Percentiles rank a stretch among this genome's conserved stretches.
These are phyloP conservation scores for Spencermartinsiella europaea DNA, from an alignment of 805 yeast species.

Conservation along the genomic window DNA sequence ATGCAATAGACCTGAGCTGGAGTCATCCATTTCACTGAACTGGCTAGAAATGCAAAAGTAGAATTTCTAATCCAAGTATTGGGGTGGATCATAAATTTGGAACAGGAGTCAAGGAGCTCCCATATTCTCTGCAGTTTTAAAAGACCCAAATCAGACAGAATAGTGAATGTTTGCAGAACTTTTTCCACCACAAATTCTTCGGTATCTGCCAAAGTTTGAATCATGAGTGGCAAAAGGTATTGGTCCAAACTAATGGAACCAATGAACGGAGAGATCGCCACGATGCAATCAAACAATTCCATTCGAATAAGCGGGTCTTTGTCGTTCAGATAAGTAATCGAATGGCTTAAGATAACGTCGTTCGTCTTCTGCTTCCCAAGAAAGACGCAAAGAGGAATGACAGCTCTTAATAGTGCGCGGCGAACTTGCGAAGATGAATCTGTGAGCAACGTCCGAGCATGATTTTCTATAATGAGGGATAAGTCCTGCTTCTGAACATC, in stretches of 20 bases:
- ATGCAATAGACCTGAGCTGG: slow-evolving; percentile 81
- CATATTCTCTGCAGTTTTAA: slow-evolving; percentile 47
- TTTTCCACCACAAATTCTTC: slow-evolving; percentile 76
- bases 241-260: slow-evolving; percentile 83
- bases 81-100: slow-evolving; percentile 73
- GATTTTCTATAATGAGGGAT: slow-evolving; percentile 54
- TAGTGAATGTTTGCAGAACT: slow-evolving; percentile 56
- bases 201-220: slow-evolving; percentile 77
- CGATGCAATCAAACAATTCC: slow-evolving; percentile 64
- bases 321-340: slow-evolving; percentile 88
- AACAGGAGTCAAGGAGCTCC: slow-evolving; percentile 47
- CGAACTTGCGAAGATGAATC: slow-evolving; percentile 64
- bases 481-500: slow-evolving; percentile 40
- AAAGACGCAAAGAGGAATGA: slow-evolving; percentile 72
- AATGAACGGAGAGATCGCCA: slow-evolving; percentile 70
- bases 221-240: slow-evolving; percentile 75
- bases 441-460: slow-evolving; percentile 61
- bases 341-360: slow-evolving; percentile 82
- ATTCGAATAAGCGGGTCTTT: slow-evolving; percentile 60
- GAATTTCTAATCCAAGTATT: slow-evolving; percentile 79
- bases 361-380: slow-evolving; percentile 86
- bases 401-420: slow-evolving; percentile 60
- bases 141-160: slow-evolving; percentile 52
- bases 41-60: slow-evolving; percentile 53
- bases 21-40: slow-evolving; percentile 56